Evolutionary conservation across 371 early-diverging fungal species (phyloP), one percentile per base, ranked within the genome.

Genomic region (Basidiobolus meristosporus): DNA sequence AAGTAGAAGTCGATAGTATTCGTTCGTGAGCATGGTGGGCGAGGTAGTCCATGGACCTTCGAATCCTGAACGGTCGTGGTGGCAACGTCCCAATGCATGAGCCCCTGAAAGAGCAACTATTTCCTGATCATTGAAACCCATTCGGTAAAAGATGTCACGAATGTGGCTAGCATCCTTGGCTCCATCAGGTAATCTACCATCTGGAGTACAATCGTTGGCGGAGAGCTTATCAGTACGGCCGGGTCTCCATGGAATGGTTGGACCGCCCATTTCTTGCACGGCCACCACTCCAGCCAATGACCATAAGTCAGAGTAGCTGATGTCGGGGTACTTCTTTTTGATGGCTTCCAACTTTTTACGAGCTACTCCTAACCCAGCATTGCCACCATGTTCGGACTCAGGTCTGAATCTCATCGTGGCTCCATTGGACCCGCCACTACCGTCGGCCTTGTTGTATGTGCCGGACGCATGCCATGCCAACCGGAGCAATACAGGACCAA

Each of bases 61-160:
- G 47, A 67, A 92, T 12, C 96, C 96, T 44, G 75, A 74, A 41
- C 90, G 80, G 44, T 78, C 77, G 36, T 70, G 46, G 58, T 95
- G 96, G 65, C 91, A 91, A 43, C 92, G 73, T 15, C 96, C 96
- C n/a, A 95, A 56, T n/a, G 82, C 71, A 59, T 95, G 96, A 26
- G 82, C 93, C 21, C 96, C 96, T n/a, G 64, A 38, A 39, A 95
- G 68, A 9, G 90, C 91, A 40, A 83, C 84, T 50, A 90, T 90
- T 53, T 95, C 96, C 55, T 82, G 89, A 61, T 92, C 95, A 60
- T 83, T 73, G 60, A 93, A 87, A 31, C 88, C 86, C 93, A 92
- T 92, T 42, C 89, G 73, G 65, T 86, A 77, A 57, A 92, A 95
- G 47, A 87, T 57, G 40, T 77, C 69, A 28, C 88, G 74, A 35